These are phyloP conservation scores for Vaccinium darrowii DNA, from an alignment of 148 eudicot species.

Conservation along the genomic window DNA sequence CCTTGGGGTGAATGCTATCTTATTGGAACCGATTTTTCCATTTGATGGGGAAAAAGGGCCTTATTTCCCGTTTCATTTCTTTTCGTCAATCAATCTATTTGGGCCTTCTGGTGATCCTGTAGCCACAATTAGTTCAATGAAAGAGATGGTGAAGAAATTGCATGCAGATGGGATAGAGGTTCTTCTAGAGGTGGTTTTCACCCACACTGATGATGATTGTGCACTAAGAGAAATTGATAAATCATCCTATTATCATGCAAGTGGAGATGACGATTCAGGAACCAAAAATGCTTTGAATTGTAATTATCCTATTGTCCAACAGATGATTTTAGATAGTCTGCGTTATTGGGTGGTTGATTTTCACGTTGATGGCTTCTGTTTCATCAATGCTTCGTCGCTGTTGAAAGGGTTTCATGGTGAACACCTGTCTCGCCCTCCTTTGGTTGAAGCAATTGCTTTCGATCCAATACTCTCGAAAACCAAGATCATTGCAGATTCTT, in stretches of 20 bases:
- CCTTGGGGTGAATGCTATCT: conserved; percentile 80
- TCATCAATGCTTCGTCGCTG: conserved; percentile 66
- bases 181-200: conserved; percentile 84
- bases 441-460: conserved; percentile 83
- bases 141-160: conserved; percentile 84
- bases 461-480: conserved; percentile 84
- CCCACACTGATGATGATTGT: conserved; percentile 55
- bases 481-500: conserved; percentile 80
- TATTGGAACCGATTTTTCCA: conserved; percentile 75
- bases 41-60: conserved; percentile 64
- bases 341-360: conserved; percentile 83
- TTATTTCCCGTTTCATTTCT: conserved; percentile 78
- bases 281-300: conserved; percentile 60
- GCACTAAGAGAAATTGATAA: conserved; percentile 53
- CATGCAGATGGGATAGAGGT: conserved; percentile 83
- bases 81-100: conserved; percentile 52
- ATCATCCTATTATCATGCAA: conserved; percentile 47
- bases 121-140: conserved; percentile 61
- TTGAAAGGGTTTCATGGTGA: conserved; percentile 75
- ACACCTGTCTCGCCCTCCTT: conserved; percentile 77
- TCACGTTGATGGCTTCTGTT: conserved; percentile 91
- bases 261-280: conserved; percentile 26
- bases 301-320: conserved; percentile 77
- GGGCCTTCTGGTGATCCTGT: conserved; percentile 54
- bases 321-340: conserved; percentile 77